Base-by-base conservation (phyloP, 306 rosid species). In the Prunus mira region DNA sequence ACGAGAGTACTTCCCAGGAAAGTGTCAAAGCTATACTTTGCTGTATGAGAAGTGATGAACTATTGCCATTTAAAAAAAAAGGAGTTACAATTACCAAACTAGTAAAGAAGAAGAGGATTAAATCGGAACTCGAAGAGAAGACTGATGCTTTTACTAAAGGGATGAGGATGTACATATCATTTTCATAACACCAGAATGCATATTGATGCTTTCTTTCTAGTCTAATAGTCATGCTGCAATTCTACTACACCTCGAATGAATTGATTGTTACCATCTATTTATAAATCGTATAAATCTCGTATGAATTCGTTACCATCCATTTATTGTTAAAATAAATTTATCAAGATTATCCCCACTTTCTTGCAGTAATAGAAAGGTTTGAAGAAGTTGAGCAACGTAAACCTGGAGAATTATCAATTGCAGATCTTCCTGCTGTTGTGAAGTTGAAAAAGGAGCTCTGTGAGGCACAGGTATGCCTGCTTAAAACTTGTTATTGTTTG, bases 391-490 rank as follows among this genome's bases (percentile, higher is more conserved):
- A 87, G 81, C 93, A 91, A 27, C 84, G 88, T 22, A 85, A 72
- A 76, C 89, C 88, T 0, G 97, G 96, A 67, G 90, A 88, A 11
- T 83, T 88, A 77, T 87, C 93, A 4, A 76, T 66, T 65, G 79
- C 82, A 22, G 96, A 96, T 89, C 90, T 92, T 86, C 86, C 96
- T 7, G 65, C 68, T 77, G 88, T 92, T 78, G 85, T 87, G 77
- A 87, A 88, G 82, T 72, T 89, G 86, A 92, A 91, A 79, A 84
- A 81, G 80, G 93, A 96, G 78, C 84, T 96, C 19, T 92, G 90
- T 75, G 80, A 87, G 75, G 83, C 86, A 69, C 96, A 92, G 77
- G 99, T 96, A 65, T 56, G 80, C 7, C 80, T 61, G 65, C 66
- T 14, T 60, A 7, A 65, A 69, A 20, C 58, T 11, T 5, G 8